Evolutionary conservation across 2,329 filamentous ascomycete genomes (phyloP).

Genomic region (Scopulariopsis brevicaulis): DNA sequence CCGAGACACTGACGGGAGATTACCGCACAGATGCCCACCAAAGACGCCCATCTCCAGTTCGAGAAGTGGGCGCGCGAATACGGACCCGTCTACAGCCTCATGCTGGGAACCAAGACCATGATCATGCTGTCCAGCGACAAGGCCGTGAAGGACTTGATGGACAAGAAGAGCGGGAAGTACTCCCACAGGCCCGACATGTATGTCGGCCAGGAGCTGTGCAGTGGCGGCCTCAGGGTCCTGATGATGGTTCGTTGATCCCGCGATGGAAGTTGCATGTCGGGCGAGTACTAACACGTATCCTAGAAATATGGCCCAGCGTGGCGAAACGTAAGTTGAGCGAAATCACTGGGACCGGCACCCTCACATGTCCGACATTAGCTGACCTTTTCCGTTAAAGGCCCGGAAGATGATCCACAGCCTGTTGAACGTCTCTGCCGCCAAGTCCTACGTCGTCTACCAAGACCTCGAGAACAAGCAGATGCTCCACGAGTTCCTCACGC

Average conservation of each 20-base stretch:
- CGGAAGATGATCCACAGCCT: slow-evolving; percentile 22
- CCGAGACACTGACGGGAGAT: neutral
- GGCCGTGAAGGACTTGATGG: slow-evolving; percentile 37
- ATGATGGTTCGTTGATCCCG: slow-evolving; percentile 11
- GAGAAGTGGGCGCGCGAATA: slow-evolving; percentile 40
- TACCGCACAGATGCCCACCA: slow-evolving; percentile 21
- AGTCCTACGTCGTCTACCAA: slow-evolving; percentile 24
- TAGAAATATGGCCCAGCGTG: neutral
- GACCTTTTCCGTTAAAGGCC: neutral
- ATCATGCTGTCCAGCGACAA: slow-evolving; percentile 32
- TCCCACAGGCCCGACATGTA: slow-evolving; percentile 9
- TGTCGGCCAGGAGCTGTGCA: slow-evolving; percentile 16
- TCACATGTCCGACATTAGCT: neutral
- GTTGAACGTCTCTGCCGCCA: slow-evolving; percentile 23
- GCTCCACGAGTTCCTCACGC: slow-evolving; percentile 19
- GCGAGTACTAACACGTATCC: neutral
- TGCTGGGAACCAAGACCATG: slow-evolving; percentile 33
- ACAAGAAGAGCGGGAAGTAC: slow-evolving; percentile 18
- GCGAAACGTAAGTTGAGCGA: neutral
- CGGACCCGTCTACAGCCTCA: slow-evolving; percentile 36
- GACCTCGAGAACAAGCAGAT: slow-evolving; percentile 34
- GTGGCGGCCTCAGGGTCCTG: slow-evolving; percentile 16
- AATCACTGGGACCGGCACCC: neutral
- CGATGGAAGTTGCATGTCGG: slow-evolving; percentile 1
- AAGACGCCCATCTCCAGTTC: slow-evolving; percentile 31